Evolutionary conservation across 1,139 yeast species (phyloP), one percentile per base, ranked within the genome.

Genomic region (Cylindricascospora bacillispora): DNA sequence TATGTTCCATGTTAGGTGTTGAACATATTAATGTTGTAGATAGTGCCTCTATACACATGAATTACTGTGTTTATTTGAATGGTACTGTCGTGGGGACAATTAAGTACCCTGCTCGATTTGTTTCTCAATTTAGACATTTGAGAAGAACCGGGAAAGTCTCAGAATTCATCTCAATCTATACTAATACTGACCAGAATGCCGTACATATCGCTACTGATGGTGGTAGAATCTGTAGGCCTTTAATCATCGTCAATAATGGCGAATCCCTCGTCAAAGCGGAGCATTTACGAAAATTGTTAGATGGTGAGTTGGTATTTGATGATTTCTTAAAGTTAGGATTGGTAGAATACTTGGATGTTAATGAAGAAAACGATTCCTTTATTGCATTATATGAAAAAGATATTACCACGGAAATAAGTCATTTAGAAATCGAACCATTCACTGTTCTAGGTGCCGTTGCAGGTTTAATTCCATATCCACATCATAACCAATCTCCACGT

Each of bases 191-290:
- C 47, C 97, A 89, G 48, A 63, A 65, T 32, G 93, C 95, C 0
- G 95, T 89, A 25, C 95, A 89, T 52, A 86, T 89, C 50, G 98
- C 98, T 11, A 86, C 98, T 5, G 99, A 89, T 60, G 98, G 98
- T 46, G 99, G 99, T 32, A 71, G 99, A 59, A 83, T 89, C 49
- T 89, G 98, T 67, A 78, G 99, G 43, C 99, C 99, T 3, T 62
- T 89, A 41, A 86, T 89, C 34, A 83, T 89, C 52, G 89, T 86
- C 14, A 72, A 75, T 26, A 65, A 75, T 36, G 81, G 83, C 28
- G 52, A 61, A 36, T 67, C 95, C 1, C 72, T 63, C 35, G 95
- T 89, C 13, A 66, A 64, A 30, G 79, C 77, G 0, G 64, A 70
- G 15, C 95, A 89, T 56, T 60, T 89, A 34, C 52, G 51, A 28